Evolutionary conservation across 106 monocot genomes (phyloP).

Genomic region (Allium cepa): DNA sequence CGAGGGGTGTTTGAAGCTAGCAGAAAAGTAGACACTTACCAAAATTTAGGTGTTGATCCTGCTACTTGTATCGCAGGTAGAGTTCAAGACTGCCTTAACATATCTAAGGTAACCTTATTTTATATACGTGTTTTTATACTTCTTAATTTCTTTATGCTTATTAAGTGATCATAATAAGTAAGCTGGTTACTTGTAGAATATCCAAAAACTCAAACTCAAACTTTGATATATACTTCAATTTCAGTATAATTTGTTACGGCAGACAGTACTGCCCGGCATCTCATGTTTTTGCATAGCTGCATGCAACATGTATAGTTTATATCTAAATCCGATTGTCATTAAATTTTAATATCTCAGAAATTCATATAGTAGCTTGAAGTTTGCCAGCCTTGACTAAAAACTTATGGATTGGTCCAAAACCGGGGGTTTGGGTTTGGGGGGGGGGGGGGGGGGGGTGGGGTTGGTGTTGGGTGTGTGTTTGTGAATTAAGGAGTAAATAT

Average conservation of each 20-base stretch:
- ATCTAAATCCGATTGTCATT: too few species aligned
- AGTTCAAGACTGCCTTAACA: conserved; percentile 44
- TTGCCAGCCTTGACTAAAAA: too few species aligned
- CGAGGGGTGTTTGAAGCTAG: conserved; percentile 46
- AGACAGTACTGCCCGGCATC: background rate
- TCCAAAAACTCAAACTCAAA: background rate
- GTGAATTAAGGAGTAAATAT: background rate
- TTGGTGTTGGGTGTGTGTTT: too few species aligned
- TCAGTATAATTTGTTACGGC: background rate
- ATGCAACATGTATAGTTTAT: too few species aligned
- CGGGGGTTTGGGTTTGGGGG: too few species aligned
- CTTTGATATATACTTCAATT: background rate
- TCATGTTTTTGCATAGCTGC: background rate
- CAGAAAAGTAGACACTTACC: conserved; percentile 44
- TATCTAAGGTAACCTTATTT: conserved; percentile 36
- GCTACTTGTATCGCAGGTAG: conserved; percentile 24
- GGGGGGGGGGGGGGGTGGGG: too few species aligned
- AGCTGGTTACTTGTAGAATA: background rate
- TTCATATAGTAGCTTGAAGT: too few species aligned
- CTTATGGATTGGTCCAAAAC: too few species aligned
- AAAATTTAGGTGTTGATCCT: conserved; percentile 28
- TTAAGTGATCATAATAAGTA: background rate
- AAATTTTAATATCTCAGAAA: too few species aligned
- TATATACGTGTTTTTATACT: background rate
- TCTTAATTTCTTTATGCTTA: background rate